Evolutionary conservation across 2,329 filamentous ascomycete genomes (phyloP).

Genomic region (Dryadomyces sulphureus): DNA sequence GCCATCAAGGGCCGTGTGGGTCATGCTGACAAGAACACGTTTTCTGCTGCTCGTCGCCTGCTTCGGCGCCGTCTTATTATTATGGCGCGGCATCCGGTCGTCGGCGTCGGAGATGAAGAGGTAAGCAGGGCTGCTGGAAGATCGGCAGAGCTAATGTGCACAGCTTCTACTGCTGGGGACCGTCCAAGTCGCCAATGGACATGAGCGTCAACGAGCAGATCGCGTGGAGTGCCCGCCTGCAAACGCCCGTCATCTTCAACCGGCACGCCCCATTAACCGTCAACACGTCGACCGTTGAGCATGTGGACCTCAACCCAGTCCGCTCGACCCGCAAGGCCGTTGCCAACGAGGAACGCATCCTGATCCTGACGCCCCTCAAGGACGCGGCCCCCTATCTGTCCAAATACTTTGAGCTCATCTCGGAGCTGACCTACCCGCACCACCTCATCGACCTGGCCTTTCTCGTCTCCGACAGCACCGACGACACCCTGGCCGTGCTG

Average conservation of each 20-base stretch:
- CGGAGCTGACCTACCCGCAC: constrained; percentile 85
- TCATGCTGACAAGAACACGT: constrained; percentile 60
- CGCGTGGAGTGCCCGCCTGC: constrained; percentile 74
- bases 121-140: constrained; percentile 33
- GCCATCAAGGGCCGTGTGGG: constrained; percentile 55
- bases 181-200: constrained; percentile 86
- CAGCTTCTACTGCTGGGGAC: constrained; percentile 96
- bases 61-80: constrained; percentile 55
- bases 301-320: constrained; percentile 74
- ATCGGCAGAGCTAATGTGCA: not conserved
- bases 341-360: constrained; percentile 69
- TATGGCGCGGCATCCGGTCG: constrained; percentile 76
- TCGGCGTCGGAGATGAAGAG: constrained; percentile 82
- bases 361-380: constrained; percentile 85
- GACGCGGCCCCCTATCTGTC: constrained; percentile 71
- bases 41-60: constrained; percentile 62
- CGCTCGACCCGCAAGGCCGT: constrained; percentile 66
- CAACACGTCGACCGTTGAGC: constrained; percentile 64
- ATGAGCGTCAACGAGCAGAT: constrained; percentile 87
- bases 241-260: constrained; percentile 93
- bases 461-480: constrained; percentile 78
- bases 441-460: constrained; percentile 90
- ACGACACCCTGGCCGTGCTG: constrained; percentile 83
- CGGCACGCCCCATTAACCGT: constrained; percentile 78
- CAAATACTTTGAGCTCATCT: constrained; percentile 87